These are phyloP conservation scores for Scleromitrula shiraiana DNA, from an alignment of 2,329 filamentous ascomycete genomes.

Conservation along the genomic window DNA sequence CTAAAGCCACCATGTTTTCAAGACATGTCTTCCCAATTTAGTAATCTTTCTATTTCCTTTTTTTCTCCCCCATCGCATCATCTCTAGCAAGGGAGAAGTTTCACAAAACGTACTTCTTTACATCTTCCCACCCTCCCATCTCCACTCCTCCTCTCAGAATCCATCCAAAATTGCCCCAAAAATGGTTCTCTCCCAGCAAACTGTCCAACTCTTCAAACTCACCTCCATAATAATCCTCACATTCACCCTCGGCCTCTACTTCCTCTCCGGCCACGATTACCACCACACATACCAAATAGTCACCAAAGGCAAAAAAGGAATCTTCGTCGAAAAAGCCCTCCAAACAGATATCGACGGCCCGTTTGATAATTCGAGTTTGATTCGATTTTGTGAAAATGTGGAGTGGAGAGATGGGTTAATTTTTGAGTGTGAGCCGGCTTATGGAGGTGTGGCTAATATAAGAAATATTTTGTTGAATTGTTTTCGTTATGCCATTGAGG, in stretches of 20 bases:
- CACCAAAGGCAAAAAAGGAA: conserved; percentile 3
- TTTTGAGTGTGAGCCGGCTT: conserved; percentile 34
- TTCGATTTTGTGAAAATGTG: conserved; percentile 25
- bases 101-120: too few species aligned
- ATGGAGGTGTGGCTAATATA: conserved; percentile 34
- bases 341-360: conserved; percentile 19
- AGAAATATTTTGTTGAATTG: conserved; percentile 36
- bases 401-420: conserved; percentile 31
- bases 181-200: not conserved
- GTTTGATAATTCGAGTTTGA: conserved; percentile 11
- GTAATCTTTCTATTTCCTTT: too few species aligned
- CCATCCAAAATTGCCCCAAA: not conserved
- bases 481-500: conserved; percentile 34
- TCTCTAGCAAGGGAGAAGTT: not conserved
- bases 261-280: conserved; percentile 5
- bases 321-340: conserved; percentile 14
- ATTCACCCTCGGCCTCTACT: not conserved
- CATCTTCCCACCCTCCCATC: too few species aligned
- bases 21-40: too few species aligned
- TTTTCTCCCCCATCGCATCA: too few species aligned
- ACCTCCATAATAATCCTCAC: not conserved
- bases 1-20: not conserved
- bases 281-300: conserved; percentile 1
- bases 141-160: not conserved
- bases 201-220: conserved; percentile 11